A percentile compares a stretch with the other conserved stretches of the same genome.
phyloP scores from a whole-genome alignment of 306 rosid genomes.

The Cicer pinnatifidum region DNA sequence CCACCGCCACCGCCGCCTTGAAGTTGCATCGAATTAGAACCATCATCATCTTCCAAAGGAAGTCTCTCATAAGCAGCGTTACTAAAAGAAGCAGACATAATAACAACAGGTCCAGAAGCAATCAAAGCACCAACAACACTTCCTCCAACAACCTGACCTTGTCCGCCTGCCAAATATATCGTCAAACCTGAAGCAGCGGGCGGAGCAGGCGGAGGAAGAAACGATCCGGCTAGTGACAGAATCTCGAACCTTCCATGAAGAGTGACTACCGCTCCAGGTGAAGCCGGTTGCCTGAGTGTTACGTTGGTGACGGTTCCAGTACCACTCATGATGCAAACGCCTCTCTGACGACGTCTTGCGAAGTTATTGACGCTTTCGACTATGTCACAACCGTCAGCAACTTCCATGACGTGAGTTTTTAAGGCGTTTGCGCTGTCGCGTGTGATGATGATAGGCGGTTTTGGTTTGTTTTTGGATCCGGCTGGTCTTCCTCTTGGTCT shows the following conservation, averaged over 20 bases:
- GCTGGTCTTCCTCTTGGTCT: slow-evolving; percentile 88
- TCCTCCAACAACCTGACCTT: slow-evolving; percentile 96
- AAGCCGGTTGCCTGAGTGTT: slow-evolving; percentile 83
- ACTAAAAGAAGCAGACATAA: slow-evolving; percentile 94
- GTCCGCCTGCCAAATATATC: slow-evolving; percentile 86
- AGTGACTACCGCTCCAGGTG: slow-evolving; percentile 78
- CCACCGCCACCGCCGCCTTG: slow-evolving; percentile 62
- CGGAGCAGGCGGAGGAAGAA: slow-evolving; percentile 91
- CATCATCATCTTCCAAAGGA: slow-evolving; percentile 87
- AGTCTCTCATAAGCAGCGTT: slow-evolving; percentile 98
- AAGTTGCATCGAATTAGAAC: slow-evolving; percentile 49
- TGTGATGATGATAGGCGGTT: slow-evolving; percentile 93
- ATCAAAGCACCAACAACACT: slow-evolving; percentile 74
- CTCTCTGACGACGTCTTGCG: slow-evolving; percentile 86
- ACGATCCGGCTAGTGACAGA: slow-evolving; percentile 80
- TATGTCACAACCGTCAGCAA: slow-evolving; percentile 86
- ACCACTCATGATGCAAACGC: slow-evolving; percentile 93
- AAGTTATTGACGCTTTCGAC: slow-evolving; percentile 82
- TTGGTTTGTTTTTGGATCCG: slow-evolving; percentile 96
- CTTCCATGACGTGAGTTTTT: slow-evolving; percentile 90
- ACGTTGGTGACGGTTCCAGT: slow-evolving; percentile 91
- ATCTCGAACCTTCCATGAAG: slow-evolving; percentile 94
- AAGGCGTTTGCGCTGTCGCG: slow-evolving; percentile 97
- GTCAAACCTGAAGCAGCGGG: slow-evolving; percentile 84
- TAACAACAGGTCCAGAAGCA: slow-evolving; percentile 90